Evolutionary conservation across 768 basidiomycete species (phyloP), one percentile per base, ranked within the genome.

Genomic region (Lentinula boryana): DNA sequence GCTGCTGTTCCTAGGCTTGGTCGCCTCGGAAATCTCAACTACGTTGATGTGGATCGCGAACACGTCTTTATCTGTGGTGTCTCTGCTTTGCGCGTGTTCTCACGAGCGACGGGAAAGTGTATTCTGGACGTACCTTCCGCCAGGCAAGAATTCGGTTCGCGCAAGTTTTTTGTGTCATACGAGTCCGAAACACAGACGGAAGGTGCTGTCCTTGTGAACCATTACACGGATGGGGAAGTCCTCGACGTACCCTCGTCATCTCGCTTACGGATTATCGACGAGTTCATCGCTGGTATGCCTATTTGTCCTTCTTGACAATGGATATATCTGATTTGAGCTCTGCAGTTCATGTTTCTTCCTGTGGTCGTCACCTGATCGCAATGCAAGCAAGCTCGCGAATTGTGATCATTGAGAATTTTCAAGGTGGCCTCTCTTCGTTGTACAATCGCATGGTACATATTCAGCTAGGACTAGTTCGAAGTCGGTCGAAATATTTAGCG

Each of bases 11-110:
- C 56, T 15, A 31, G 43, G 38, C 57, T 58, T 33, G 15, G 59
- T 54, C 2, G 46, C 7, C 69, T 81, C 16, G 80, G 76, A 3
- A 63, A 70, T 10, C 76, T 88, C 58, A 75, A 75, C 56, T 91
- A 90, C 63, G 87, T 91, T 36, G 90, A 92, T 64, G 70, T 91
- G 59, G 80, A 78, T 58, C 73, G 76, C 48, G 70, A 72, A 7
- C 81, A 87, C 66, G 80, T 83, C 0, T 84, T 91, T 64, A 69
- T 92, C 31, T 88, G 85, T 52, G 82, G 82, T 5, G 67, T 67
- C 1, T 63, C 65, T 18, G 69, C 74, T 8, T 66, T 91, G 38
- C 77, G 84, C 8, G 75, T 87, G 8, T 89, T 84, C 62, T 77
- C 78, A 31, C 77, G 86, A 27, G 68, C 70, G 18, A 76, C 74